Evolutionary conservation across 2,329 filamentous ascomycete genomes (phyloP).

Genomic region (Microcera coccophila): DNA sequence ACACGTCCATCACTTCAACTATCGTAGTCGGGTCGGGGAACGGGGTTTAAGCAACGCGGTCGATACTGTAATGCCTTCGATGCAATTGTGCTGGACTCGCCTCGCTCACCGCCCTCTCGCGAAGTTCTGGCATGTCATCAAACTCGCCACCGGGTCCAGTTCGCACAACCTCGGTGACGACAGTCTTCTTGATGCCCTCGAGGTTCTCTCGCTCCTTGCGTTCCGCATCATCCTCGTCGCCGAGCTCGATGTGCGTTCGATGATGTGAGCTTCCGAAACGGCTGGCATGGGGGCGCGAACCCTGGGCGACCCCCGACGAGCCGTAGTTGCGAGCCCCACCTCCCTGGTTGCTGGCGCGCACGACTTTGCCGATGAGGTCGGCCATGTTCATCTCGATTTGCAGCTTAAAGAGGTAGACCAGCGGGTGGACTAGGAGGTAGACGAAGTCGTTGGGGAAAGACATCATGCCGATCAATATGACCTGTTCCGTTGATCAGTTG

Average conservation of each 20-base stretch:
- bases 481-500: constrained; percentile 8
- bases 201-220: constrained; percentile 21
- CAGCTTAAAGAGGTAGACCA: constrained; percentile 27
- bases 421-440: constrained; percentile 29
- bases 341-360: constrained; percentile 21
- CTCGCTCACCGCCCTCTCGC: constrained; percentile 15
- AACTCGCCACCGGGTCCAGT: constrained; percentile 13
- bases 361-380: constrained; percentile 27
- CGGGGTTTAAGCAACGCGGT: constrained; percentile 14
- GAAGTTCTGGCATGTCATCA: constrained; percentile 21
- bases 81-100: constrained; percentile 7
- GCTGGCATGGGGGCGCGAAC: constrained; percentile 12
- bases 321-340: constrained; percentile 13
- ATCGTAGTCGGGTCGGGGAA: constrained; percentile 2
- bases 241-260: constrained; percentile 21
- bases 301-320: constrained; percentile 12
- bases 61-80: constrained; percentile 18
- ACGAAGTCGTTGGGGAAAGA: constrained; percentile 27
- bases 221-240: constrained; percentile 24
- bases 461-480: constrained; percentile 27
- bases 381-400: constrained; percentile 31
- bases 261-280: constrained; percentile 18
- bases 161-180: constrained; percentile 18
- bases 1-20: too few relatives aligned
- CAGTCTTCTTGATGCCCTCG: constrained; percentile 22